These are phyloP conservation scores for Brassica incana DNA, from an alignment of 345 rosid species.

Conservation along the genomic window DNA sequence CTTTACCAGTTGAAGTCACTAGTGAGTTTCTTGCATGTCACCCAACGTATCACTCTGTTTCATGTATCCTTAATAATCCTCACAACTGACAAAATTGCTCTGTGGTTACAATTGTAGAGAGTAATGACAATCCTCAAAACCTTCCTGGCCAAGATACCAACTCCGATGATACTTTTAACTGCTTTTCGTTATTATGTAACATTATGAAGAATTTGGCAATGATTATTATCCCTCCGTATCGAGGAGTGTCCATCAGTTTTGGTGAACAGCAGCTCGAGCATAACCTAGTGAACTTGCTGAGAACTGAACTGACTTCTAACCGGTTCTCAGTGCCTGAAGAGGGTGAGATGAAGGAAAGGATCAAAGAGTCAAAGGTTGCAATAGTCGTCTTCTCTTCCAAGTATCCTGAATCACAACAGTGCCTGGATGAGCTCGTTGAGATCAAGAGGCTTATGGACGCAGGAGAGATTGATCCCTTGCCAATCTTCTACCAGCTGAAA, in stretches of 20 bases:
- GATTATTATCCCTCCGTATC: background rate
- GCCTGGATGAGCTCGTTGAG: constrained; percentile 25
- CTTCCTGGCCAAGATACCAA: background rate
- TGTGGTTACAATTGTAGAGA: background rate
- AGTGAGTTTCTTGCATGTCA: background rate
- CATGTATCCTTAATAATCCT: too few relatives aligned
- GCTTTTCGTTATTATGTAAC: background rate
- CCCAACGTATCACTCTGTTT: too few relatives aligned
- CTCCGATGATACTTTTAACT: background rate
- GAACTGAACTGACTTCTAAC: background rate
- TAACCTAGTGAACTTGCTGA: background rate
- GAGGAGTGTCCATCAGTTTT: too few relatives aligned
- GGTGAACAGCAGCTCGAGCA: too few relatives aligned
- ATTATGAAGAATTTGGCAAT: background rate
- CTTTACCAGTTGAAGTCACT: background rate
- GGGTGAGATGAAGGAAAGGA: background rate
- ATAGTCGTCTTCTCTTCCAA: constrained; percentile 12
- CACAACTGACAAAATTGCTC: too few relatives aligned
- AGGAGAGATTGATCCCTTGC: constrained; percentile 2
- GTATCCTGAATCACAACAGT: background rate
- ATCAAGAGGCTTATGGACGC: constrained; percentile 31
- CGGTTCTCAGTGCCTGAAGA: background rate
- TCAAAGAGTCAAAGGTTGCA: background rate
- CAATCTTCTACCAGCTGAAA: constrained; percentile 1
- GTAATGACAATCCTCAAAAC: constrained; percentile 12